Evolutionary conservation across 352 stramenopile genomes (phyloP), one percentile per base, ranked within the genome.

Genomic region (Thalassiosira mediterranea): DNA sequence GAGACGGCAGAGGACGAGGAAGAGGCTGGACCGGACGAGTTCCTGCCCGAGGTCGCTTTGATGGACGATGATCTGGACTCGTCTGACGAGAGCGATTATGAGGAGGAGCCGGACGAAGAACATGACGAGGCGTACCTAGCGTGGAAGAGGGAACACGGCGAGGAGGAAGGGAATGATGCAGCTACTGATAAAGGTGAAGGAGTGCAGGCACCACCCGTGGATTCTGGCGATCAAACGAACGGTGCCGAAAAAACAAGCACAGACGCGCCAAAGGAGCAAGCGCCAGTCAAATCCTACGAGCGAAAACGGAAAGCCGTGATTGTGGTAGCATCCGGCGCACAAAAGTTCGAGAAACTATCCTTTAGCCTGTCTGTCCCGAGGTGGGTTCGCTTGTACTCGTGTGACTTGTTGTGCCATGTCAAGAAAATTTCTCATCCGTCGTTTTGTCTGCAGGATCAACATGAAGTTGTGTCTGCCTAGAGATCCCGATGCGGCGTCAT

Each of bases 341-440:
- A 89, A 34, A 89, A 91, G 19, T 84, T 87, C 28, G 72, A 90
- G 52, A 85, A 81, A 49, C 37, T 93, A 47, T 86, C 79, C 2
- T 76, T 93, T 17, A 90, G 73, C 32, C 66, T 89, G 8, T 81
- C 82, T 25, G 40, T 93, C 19, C 60, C 83, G 28, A 47, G n/a
- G n/a, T n/a, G n/a, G n/a, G n/a, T n/a, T n/a, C n/a, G n/a, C n/a
- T n/a, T n/a, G n/a, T n/a, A n/a, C n/a, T n/a, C n/a, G n/a, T n/a
- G n/a, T n/a, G n/a, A n/a, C n/a, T n/a, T n/a, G n/a, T n/a, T n/a
- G n/a, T n/a, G n/a, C n/a, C n/a, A n/a, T n/a, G n/a, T n/a, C n/a
- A n/a, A n/a, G n/a, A n/a, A n/a, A n/a, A n/a, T n/a, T n/a, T n/a
- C n/a, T n/a, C n/a, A n/a, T n/a, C n/a, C n/a, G n/a, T n/a, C n/a